A percentile compares a stretch with the other conserved stretches of the same genome.
phyloP scores from a whole-genome alignment of 2,329 filamentous ascomycete genomes.

The Talaromyces sp. region DNA sequence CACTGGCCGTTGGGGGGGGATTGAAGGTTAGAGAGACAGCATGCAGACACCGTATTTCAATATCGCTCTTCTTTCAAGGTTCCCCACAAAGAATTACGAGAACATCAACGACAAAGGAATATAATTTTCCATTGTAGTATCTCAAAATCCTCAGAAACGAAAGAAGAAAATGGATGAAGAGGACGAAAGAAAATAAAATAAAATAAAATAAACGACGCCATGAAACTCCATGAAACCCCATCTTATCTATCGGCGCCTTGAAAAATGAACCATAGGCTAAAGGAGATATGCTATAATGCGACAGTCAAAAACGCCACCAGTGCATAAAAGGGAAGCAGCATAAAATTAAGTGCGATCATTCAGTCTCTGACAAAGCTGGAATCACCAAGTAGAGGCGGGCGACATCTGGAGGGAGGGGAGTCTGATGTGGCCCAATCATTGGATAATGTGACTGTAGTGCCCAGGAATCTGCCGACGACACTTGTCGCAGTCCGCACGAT shows the following conservation, averaged over 20 bases:
- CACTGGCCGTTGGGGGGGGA: too few species aligned
- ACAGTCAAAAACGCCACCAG: not conserved
- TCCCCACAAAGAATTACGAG: too few species aligned
- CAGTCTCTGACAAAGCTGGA: too few species aligned
- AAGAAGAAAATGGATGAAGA: not conserved
- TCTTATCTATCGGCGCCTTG: not conserved
- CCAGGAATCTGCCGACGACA: slow-evolving; percentile 74
- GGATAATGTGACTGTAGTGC: slow-evolving; percentile 78
- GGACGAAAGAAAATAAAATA: not conserved
- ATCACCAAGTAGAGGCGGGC: not conserved
- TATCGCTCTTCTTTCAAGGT: too few species aligned
- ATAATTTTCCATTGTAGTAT: not conserved
- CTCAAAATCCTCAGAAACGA: not conserved
- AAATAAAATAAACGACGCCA: too few species aligned
- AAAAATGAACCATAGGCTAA: not conserved
- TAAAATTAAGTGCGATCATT: not conserved
- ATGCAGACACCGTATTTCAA: too few species aligned
- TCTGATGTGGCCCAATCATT: not conserved
- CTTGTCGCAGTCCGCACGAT: slow-evolving; percentile 76
- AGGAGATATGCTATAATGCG: too few species aligned
- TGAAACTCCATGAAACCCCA: slow-evolving; percentile 1
- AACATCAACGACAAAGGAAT: not conserved
- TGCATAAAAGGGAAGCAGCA: not conserved
- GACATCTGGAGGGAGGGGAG: too few species aligned
- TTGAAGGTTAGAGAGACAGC: too few species aligned